Conservation (phyloP, 192 early-diverging fungal species). For the Dimargaris cristalligena region DNA sequence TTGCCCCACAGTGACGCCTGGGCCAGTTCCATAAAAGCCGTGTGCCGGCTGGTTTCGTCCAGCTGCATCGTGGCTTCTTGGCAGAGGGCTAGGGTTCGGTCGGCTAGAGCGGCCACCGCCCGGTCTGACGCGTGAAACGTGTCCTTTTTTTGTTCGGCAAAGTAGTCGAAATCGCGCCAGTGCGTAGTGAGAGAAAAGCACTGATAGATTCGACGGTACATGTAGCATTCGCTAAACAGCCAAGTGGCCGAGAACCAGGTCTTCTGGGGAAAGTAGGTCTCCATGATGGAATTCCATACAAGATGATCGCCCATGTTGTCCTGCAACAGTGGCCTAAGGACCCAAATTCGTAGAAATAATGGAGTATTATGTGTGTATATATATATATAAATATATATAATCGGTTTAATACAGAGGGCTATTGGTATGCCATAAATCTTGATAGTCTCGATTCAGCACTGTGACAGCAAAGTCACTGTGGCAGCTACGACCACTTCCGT, state of each 20-base stretch:
- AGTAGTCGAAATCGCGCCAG: conserved; percentile 62
- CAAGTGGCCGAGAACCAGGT: conserved; percentile 68
- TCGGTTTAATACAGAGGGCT: too few species aligned
- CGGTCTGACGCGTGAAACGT: conserved; percentile 49
- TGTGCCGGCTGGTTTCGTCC: conserved; percentile 15
- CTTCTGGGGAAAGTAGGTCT: conserved; percentile 26
- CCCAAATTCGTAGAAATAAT: too few species aligned
- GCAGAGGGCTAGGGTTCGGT: conserved; percentile 26
- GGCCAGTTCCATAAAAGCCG: conserved; percentile 48
- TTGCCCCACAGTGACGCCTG: conserved; percentile 84
- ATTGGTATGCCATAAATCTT: too few species aligned
- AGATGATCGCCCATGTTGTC: conserved; percentile 32
- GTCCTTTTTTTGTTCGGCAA: conserved; percentile 43
- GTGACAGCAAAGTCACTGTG: too few species aligned
- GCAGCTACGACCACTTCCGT: too few species aligned
- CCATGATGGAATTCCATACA: conserved; percentile 48
- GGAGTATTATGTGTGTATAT: too few species aligned
- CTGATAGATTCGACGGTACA: conserved; percentile 57
- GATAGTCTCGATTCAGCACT: too few species aligned
- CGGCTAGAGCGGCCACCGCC: conserved; percentile 48
- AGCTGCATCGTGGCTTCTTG: conserved; percentile 5
- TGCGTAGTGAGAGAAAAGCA: conserved; percentile 32
- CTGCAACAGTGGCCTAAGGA: too few species aligned
- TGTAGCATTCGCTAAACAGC: conserved; percentile 70
- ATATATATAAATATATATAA: too few species aligned